Percentiles rank a stretch among this genome's conserved stretches.
These are phyloP conservation scores for Talaromyces sp. DNA, from an alignment of 2,329 filamentous ascomycete species.

Conservation along the genomic window DNA sequence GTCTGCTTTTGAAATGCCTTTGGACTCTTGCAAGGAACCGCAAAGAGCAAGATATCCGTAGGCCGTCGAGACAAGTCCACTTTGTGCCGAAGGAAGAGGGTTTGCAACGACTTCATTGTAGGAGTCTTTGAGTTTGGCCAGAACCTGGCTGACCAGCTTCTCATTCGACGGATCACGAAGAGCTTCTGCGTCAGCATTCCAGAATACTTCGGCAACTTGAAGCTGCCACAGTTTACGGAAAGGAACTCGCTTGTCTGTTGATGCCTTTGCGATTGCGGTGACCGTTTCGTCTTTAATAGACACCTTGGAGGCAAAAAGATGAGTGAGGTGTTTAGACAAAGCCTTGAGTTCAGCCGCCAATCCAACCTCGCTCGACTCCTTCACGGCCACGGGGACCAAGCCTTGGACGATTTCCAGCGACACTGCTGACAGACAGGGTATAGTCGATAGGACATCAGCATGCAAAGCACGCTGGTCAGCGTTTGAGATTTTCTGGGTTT, in stretches of 20 bases:
- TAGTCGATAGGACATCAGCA: slow-evolving; percentile 68
- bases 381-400: slow-evolving; percentile 64
- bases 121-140: slow-evolving; percentile 53
- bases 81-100: slow-evolving; percentile 72
- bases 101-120: slow-evolving; percentile 77
- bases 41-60: slow-evolving; percentile 67
- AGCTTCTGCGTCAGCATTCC: slow-evolving; percentile 46
- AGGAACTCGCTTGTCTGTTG: slow-evolving; percentile 75
- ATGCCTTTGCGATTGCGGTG: slow-evolving; percentile 72
- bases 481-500: slow-evolving; percentile 74
- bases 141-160: slow-evolving; percentile 45
- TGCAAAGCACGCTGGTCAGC: slow-evolving; percentile 80
- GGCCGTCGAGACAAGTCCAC: slow-evolving; percentile 71
- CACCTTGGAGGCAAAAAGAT: slow-evolving; percentile 56
- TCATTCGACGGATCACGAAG: slow-evolving; percentile 44
- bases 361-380: slow-evolving; percentile 85
- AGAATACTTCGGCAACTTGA: slow-evolving; percentile 65
- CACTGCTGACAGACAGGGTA: slow-evolving; percentile 56
- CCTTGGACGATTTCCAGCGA: slow-evolving; percentile 62
- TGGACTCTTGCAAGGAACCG: slow-evolving; percentile 47
- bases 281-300: slow-evolving; percentile 61
- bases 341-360: slow-evolving; percentile 69
- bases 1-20: slow-evolving; percentile 38
- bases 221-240: slow-evolving; percentile 77
- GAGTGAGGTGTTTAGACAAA: slow-evolving; percentile 60